These are phyloP conservation scores for Anthostomella pinea DNA, from an alignment of 2,329 filamentous ascomycete species.

Conservation along the genomic window DNA sequence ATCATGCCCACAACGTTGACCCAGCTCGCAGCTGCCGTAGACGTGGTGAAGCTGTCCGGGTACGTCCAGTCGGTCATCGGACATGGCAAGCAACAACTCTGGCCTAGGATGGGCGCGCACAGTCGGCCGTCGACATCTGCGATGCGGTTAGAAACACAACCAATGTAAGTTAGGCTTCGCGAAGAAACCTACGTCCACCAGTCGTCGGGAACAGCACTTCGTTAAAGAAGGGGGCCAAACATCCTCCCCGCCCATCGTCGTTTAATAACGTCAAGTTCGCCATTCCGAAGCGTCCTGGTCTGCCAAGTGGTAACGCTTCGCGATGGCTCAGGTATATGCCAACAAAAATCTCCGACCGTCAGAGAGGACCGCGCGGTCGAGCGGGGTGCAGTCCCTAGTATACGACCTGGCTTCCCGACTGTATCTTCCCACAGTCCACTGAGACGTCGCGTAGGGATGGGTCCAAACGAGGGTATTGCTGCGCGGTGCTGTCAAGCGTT, in stretches of 20 bases:
- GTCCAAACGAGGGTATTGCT: conserved; percentile 5
- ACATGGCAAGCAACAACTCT: conserved; percentile 84
- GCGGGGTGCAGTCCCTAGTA: too few species aligned
- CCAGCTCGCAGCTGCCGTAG: conserved; percentile 73
- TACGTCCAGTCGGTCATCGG: conserved; percentile 78
- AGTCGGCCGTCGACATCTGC: conserved; percentile 56
- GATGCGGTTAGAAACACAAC: conserved; percentile 17
- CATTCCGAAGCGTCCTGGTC: too few species aligned
- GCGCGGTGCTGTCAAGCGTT: conserved; percentile 1
- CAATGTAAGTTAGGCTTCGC: conserved; percentile 1
- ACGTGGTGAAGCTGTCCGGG: conserved; percentile 54
- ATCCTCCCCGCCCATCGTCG: conserved; percentile 43
- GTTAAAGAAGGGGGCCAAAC: conserved; percentile 69
- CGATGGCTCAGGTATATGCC: too few species aligned
- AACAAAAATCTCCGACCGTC: too few species aligned
- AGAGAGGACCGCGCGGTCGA: too few species aligned
- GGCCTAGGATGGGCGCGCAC: conserved; percentile 44
- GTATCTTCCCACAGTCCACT: too few species aligned
- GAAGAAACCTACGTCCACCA: conserved; percentile 32
- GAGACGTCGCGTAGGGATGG: conserved; percentile 6
- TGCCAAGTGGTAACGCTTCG: too few species aligned
- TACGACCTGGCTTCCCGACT: too few species aligned
- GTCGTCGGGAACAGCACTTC: conserved; percentile 52
- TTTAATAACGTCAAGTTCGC: conserved; percentile 14
- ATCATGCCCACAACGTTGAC: conserved; percentile 72